Evolutionary conservation across 495 filamentous ascomycete genomes (phyloP).

Genomic region (Neurospora africana): DNA sequence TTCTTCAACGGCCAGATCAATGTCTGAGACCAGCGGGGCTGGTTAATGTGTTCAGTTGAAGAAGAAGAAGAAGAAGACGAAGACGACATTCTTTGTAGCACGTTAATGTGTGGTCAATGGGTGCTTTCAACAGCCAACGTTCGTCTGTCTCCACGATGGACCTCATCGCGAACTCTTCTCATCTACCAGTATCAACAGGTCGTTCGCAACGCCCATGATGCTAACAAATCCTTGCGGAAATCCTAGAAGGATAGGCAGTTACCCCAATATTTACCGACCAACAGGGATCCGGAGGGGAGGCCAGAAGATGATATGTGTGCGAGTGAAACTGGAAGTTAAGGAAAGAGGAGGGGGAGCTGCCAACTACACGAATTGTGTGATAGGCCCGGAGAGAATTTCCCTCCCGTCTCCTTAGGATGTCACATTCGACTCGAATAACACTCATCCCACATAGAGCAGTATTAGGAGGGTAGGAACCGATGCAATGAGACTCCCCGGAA

Average conservation of each 20-base stretch:
- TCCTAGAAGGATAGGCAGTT: neutral
- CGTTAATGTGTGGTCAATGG: neutral
- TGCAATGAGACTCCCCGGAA: neutral
- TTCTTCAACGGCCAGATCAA: neutral
- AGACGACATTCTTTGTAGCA: neutral
- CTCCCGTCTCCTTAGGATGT: neutral
- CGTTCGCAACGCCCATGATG: neutral
- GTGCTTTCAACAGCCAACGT: neutral
- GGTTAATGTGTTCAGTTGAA: neutral
- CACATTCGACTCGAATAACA: neutral
- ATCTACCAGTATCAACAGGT: neutral
- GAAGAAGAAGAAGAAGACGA: neutral
- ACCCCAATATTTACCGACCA: neutral
- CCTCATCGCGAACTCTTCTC: neutral
- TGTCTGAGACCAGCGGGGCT: neutral
- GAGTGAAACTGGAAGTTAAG: neutral
- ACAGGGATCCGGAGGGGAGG: neutral
- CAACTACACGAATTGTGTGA: neutral
- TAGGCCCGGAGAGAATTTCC: neutral
- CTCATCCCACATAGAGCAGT: neutral
- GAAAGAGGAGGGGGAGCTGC: neutral
- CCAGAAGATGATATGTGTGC: neutral
- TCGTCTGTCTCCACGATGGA: neutral
- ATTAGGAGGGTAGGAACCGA: neutral
- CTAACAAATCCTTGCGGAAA: neutral